phyloP scores from a whole-genome alignment of 371 early-diverging fungal genomes.

The Quaeritorhiza haematococci region DNA sequence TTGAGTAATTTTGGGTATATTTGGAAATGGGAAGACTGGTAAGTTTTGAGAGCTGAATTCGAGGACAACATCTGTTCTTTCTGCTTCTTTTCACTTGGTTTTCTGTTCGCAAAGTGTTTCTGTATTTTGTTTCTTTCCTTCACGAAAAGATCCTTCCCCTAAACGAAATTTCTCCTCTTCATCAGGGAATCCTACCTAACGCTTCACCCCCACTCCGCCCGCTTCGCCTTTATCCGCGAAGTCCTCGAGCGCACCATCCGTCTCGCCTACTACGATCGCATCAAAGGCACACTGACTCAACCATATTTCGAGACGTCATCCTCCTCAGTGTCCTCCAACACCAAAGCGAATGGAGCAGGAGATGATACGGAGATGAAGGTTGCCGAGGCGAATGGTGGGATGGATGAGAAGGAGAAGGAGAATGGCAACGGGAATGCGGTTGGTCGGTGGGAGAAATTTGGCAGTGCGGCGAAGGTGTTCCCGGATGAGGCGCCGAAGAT shows the following conservation, averaged over 20 bases:
- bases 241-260: conserved; percentile 61
- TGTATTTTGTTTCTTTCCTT: not conserved
- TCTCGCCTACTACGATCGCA: conserved; percentile 83
- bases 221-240: conserved; percentile 67
- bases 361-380: no score
- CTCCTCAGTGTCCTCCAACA: no score
- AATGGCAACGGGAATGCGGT: no score
- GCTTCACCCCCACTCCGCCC: conserved; percentile 18
- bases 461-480: conserved; percentile 44
- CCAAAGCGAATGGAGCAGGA: no score
- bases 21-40: conserved; percentile 90
- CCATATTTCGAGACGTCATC: no score
- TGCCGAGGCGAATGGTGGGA: no score
- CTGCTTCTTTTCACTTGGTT: not conserved
- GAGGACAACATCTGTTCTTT: not conserved
- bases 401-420: no score
- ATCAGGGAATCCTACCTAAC: conserved; percentile 24
- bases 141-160: no score
- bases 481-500: conserved; percentile 63
- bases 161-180: not conserved
- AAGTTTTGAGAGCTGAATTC: conserved; percentile 8
- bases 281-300: conserved; percentile 71
- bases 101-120: not conserved
- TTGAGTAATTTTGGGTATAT: conserved; percentile 87
- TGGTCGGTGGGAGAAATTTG: no score